Evolutionary conservation across 1,284 basidiomycete species (phyloP).

Genomic region (Ganoderma lucidum): DNA sequence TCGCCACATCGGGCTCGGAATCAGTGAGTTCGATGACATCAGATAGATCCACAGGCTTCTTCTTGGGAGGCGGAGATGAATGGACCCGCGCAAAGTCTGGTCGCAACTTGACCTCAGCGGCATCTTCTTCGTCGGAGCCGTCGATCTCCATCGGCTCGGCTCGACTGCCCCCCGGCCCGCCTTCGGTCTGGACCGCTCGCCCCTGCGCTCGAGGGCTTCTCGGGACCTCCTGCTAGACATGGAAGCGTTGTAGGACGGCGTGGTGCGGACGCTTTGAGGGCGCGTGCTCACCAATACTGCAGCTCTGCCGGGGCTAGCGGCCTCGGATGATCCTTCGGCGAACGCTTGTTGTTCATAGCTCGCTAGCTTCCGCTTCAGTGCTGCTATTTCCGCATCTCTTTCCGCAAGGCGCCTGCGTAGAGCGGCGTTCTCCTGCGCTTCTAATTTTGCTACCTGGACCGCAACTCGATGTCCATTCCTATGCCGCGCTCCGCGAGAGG

Average conservation of each 20-base stretch:
- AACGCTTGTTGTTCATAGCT: slow-evolving; percentile 3
- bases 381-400: neutral
- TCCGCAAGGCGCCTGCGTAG: neutral
- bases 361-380: slow-evolving; percentile 1
- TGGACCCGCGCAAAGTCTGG: neutral
- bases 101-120: neutral
- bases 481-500: neutral
- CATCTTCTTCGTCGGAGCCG: neutral
- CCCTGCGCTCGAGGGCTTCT: neutral
- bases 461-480: neutral
- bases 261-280: neutral
- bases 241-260: neutral
- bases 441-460: neutral
- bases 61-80: neutral
- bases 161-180: neutral
- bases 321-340: neutral
- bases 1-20: slow-evolving; percentile 1
- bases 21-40: slow-evolving; percentile 11
- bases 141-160: slow-evolving; percentile 3
- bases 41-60: neutral
- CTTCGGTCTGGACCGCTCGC: neutral
- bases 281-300: neutral
- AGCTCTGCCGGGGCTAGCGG: neutral
- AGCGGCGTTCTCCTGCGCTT: neutral
- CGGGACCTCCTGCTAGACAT: neutral